These are phyloP conservation scores for Plantago coronopus DNA, from an alignment of 305 asterid species.

Conservation along the genomic window DNA sequence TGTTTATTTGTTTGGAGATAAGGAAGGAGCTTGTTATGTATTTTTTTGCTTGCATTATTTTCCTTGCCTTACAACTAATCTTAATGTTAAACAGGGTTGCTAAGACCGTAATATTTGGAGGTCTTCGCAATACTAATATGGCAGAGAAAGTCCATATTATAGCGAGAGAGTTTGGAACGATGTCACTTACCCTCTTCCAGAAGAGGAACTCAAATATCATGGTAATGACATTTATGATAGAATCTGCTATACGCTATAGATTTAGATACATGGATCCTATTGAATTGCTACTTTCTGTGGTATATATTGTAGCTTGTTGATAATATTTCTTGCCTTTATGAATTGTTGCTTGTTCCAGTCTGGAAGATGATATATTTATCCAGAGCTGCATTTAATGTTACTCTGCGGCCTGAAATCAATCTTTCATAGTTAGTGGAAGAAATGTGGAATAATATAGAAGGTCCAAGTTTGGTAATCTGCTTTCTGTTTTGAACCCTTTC, in stretches of 20 bases:
- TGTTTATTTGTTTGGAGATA: not conserved
- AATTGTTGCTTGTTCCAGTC: no score
- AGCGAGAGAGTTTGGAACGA: slow-evolving; percentile 67
- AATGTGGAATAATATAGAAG: no score
- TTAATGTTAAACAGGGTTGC: slow-evolving; percentile 68
- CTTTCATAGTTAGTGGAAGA: not conserved
- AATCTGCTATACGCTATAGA: slow-evolving; percentile 4
- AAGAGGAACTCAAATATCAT: slow-evolving; percentile 58
- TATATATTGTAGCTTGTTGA: no score
- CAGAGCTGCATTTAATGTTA: not conserved
- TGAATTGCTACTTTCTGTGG: not conserved
- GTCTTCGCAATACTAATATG: slow-evolving; percentile 62
- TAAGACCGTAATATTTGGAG: slow-evolving; percentile 80
- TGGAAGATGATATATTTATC: not conserved
- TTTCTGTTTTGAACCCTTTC: not conserved
- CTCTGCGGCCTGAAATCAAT: not conserved
- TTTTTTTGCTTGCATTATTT: no score
- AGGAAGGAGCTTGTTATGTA: slow-evolving; percentile 7
- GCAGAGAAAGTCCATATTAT: slow-evolving; percentile 70
- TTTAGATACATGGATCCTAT: not conserved
- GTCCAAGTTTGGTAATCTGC: no score
- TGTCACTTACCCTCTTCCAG: slow-evolving; percentile 79
- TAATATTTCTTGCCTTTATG: no score
- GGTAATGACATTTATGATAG: slow-evolving; percentile 44
- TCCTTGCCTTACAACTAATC: slow-evolving; percentile 7